These are phyloP conservation scores for Populus nigra DNA, from an alignment of 345 rosid species.

Conservation along the genomic window DNA sequence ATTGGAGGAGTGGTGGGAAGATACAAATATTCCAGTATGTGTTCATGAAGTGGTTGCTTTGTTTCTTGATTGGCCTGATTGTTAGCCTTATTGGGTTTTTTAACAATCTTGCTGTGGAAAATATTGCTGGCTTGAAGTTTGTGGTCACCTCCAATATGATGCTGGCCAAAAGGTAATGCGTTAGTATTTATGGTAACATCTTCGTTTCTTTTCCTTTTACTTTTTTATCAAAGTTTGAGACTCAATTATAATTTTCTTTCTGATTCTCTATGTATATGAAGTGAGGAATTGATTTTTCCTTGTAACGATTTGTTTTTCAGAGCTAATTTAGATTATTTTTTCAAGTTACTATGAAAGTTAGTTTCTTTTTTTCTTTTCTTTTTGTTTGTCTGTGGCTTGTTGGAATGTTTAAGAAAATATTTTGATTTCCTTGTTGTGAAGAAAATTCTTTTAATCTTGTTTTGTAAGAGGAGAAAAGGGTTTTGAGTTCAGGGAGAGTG, in stretches of 20 bases:
- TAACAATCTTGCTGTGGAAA: conserved; percentile 86
- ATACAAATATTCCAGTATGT: conserved; percentile 64
- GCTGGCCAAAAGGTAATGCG: conserved; percentile 48
- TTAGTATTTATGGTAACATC: neutral
- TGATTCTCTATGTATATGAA: neutral
- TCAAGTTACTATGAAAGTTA: neutral
- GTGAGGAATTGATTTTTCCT: neutral
- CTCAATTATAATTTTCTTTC: neutral
- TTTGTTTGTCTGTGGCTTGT: neutral
- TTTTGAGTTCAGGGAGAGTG: neutral
- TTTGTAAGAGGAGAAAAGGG: neutral
- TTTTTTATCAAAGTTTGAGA: neutral
- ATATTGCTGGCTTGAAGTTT: conserved; percentile 78
- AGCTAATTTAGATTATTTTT: neutral
- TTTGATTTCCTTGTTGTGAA: no score
- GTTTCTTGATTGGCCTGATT: conserved; percentile 60
- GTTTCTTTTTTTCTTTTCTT: neutral
- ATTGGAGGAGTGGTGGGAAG: conserved; percentile 74
- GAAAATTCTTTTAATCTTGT: neutral
- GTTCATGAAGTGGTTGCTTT: conserved; percentile 76
- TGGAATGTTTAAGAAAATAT: no score
- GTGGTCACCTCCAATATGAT: conserved; percentile 90
- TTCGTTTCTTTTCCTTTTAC: neutral
- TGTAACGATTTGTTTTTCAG: neutral
- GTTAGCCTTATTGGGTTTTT: conserved; percentile 78